Base-by-base conservation (phyloP, 75 land plant genomes). In the Pinus taeda region DNA sequence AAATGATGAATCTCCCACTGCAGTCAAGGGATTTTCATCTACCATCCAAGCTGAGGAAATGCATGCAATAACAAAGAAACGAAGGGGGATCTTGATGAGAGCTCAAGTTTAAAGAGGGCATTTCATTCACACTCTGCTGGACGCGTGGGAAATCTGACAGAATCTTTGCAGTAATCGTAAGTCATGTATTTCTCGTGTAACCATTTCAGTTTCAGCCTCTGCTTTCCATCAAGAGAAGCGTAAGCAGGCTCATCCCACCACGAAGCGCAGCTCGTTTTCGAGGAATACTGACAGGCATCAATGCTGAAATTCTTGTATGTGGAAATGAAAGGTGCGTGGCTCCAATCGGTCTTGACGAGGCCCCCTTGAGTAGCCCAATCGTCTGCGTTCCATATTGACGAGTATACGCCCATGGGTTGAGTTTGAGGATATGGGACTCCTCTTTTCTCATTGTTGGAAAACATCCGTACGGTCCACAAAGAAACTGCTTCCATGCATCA, bases 321-420 rank as follows among this genome's bases (percentile, higher is more conserved):
- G 0, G 81, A 61, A 26, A 82, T 33, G 66, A 87, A 90, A 2
- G 92, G 92, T 7, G 87, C 85, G 59, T 81, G 71, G 33, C 64
- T 85, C 90, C 90, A 90, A 66, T 90, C 76, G 1, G 86, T 85
- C 85, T 90, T 90, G 56, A 85, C 83, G 75, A 74, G 42, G 0
- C 92, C 92, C 4, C 90, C 92, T 26, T 81, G 82, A 6, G 92
- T 90, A 0, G 92, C 92, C 92, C 92, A 90, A 15, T 83, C 75
- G 12, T 87, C 90, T 12, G 88, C 90, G 64, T 90, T 88, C 92
- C 92, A 90, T 57, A 90, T 60, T 30, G 88, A 85, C 7, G 79
- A 78, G 63, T 79, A 85, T 12, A 90, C 57, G 0, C 80, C 80
- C 90, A 90, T 88, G 3, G 84, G 83, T 73, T 88, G 79, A 26